These are phyloP conservation scores for Trichoderma atroviride DNA, from an alignment of 2,329 filamentous ascomycete species.

Conservation along the genomic window DNA sequence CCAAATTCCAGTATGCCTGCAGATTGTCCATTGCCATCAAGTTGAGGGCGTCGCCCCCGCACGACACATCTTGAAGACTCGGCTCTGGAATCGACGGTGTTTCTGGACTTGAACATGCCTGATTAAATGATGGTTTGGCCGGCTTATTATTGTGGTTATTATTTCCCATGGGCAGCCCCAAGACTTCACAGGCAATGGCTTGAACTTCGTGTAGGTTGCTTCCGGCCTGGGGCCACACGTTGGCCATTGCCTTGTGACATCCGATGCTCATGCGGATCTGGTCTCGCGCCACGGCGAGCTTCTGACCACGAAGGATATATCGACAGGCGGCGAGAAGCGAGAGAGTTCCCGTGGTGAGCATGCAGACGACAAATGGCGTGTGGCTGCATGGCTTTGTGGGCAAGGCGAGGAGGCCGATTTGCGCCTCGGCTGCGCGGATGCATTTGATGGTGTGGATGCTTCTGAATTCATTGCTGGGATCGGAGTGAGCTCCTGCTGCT, in stretches of 20 bases:
- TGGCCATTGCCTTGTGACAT: conserved; percentile 42
- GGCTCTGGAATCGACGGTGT: conserved; percentile 2
- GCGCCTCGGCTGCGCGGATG: conserved; percentile 42
- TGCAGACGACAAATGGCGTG: conserved; percentile 46
- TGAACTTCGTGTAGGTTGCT: conserved; percentile 46
- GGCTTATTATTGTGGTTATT: neutral
- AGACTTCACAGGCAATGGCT: conserved; percentile 41
- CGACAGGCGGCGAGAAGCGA: conserved; percentile 43
- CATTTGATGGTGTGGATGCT: conserved; percentile 46
- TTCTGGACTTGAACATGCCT: neutral
- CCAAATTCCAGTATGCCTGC: conserved; percentile 21
- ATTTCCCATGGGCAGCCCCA: conserved; percentile 19
- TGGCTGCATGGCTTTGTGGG: conserved; percentile 41
- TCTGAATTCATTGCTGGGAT: conserved; percentile 31
- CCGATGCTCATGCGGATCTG: conserved; percentile 48
- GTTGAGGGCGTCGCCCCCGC: neutral
- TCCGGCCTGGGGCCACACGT: conserved; percentile 43
- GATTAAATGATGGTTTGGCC: neutral
- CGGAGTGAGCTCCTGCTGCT: conserved; percentile 20
- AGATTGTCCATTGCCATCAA: conserved; percentile 16
- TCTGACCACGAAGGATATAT: conserved; percentile 38
- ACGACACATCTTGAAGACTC: neutral
- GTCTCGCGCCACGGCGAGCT: conserved; percentile 42
- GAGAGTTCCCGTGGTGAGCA: conserved; percentile 44
- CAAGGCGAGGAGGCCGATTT: conserved; percentile 44